These are phyloP conservation scores for Aurinia saxatilis DNA, from an alignment of 345 rosid species.

Conservation along the genomic window DNA sequence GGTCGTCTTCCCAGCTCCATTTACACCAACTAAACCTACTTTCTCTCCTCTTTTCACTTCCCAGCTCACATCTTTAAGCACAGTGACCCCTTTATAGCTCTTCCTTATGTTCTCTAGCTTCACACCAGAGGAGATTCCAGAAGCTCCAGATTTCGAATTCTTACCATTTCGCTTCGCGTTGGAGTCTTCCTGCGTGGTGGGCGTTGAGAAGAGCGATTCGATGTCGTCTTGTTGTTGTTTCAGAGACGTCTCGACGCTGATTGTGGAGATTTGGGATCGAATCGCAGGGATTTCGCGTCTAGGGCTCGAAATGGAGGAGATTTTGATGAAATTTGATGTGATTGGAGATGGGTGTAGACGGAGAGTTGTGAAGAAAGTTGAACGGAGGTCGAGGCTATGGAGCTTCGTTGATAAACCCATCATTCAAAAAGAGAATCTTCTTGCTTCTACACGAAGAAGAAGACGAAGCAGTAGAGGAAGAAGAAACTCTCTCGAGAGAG, in stretches of 20 bases:
- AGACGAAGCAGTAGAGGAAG: constrained; percentile 7
- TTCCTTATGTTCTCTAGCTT: constrained; percentile 80
- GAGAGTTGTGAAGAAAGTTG: constrained; percentile 41
- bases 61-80: constrained; percentile 78
- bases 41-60: constrained; percentile 90
- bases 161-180: constrained; percentile 33
- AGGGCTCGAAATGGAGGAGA: constrained; percentile 22
- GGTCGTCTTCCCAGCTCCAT: constrained; percentile 96
- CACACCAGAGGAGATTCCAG: constrained; percentile 77
- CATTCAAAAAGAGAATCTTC: constrained; percentile 9
- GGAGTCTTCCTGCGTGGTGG: constrained; percentile 23
- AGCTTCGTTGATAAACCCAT: constrained; percentile 62
- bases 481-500: neutral
- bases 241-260: constrained; percentile 46
- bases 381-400: constrained; percentile 53
- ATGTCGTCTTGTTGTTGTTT: constrained; percentile 43
- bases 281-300: constrained; percentile 24
- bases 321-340: constrained; percentile 26
- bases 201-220: constrained; percentile 60
- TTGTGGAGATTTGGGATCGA: constrained; percentile 39
- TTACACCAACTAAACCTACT: constrained; percentile 86
- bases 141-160: constrained; percentile 46
- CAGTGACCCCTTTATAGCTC: constrained; percentile 74
- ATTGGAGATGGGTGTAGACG: constrained; percentile 30
- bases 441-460: too few species aligned